Percentiles rank a stretch among this genome's conserved stretches.
These are phyloP conservation scores for Clitopilus hobsonii DNA, from an alignment of 768 basidiomycete genomes.

Conservation along the genomic window DNA sequence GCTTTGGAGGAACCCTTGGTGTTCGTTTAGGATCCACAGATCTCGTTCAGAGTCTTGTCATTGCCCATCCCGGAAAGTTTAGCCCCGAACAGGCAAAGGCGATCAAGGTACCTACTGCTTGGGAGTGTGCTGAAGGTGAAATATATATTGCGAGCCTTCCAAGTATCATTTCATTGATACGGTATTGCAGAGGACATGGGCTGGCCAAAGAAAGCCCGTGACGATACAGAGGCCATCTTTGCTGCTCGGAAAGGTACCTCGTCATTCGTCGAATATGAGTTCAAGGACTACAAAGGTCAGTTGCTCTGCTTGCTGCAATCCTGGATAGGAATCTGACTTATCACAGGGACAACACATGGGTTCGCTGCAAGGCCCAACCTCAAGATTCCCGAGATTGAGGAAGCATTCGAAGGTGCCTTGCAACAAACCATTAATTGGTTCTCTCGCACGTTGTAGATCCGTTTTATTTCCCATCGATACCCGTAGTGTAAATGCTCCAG, in stretches of 20 bases:
- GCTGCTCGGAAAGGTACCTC: slow-evolving; percentile 15
- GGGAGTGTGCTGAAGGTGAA: slow-evolving; percentile 19
- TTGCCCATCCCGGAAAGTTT: slow-evolving; percentile 17
- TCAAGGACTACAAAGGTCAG: slow-evolving; percentile 18
- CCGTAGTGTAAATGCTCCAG: background rate
- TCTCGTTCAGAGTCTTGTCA: slow-evolving; percentile 15
- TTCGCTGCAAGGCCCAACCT: slow-evolving; percentile 21
- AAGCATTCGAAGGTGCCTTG: slow-evolving; percentile 19
- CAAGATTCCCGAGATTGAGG: slow-evolving; percentile 17
- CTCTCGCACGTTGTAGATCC: slow-evolving; percentile 10
- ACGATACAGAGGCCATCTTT: slow-evolving; percentile 16
- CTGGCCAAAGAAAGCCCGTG: slow-evolving; percentile 11
- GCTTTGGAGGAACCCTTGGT: slow-evolving; percentile 16
- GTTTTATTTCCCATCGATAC: background rate
- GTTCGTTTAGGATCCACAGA: slow-evolving; percentile 13
- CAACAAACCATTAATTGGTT: slow-evolving; percentile 21
- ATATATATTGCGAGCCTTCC: background rate
- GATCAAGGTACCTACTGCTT: slow-evolving; percentile 19
- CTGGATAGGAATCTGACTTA: background rate
- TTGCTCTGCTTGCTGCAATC: background rate
- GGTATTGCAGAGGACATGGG: slow-evolving; percentile 14
- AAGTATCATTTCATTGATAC: background rate
- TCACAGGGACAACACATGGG: slow-evolving; percentile 20
- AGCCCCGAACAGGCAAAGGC: slow-evolving; percentile 11
- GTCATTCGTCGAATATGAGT: slow-evolving; percentile 17